phyloP scores from a whole-genome alignment of 179 eudicot genomes.

The Corrigiola litoralis region DNA sequence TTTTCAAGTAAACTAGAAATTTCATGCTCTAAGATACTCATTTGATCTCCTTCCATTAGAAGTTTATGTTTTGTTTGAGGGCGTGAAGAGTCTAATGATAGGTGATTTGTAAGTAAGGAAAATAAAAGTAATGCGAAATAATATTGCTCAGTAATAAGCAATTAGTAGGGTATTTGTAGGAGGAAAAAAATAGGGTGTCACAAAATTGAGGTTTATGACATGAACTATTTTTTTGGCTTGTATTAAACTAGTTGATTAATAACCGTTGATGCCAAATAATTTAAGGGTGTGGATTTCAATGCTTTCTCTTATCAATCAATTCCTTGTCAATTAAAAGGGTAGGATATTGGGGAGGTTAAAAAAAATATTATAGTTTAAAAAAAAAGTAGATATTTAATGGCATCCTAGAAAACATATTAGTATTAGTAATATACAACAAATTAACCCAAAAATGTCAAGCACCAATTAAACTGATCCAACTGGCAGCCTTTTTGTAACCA shows the following conservation, averaged over 20 bases:
- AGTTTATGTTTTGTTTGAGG: neutral
- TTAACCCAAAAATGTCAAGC: too few relatives aligned
- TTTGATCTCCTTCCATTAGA: conserved; percentile 14
- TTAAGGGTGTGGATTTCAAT: neutral
- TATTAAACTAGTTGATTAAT: neutral
- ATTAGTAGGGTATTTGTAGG: conserved; percentile 17
- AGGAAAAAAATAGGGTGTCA: neutral
- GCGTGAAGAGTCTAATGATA: neutral
- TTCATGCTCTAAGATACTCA: neutral
- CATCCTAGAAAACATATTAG: conserved; percentile 7
- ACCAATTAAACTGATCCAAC: too few relatives aligned
- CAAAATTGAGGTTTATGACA: neutral
- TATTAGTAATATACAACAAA: too few relatives aligned
- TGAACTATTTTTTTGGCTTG: neutral
- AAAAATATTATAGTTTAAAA: too few relatives aligned
- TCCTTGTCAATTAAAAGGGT: neutral
- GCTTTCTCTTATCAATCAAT: conserved; percentile 7
- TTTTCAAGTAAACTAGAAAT: neutral
- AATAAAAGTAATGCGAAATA: neutral
- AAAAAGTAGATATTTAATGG: conserved; percentile 9
- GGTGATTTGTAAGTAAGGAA: conserved; percentile 7
- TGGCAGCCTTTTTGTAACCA: too few relatives aligned
- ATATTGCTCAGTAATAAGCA: neutral
- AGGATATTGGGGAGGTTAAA: too few relatives aligned
- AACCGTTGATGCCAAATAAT: neutral